Percentiles rank a stretch among this genome's conserved stretches.
Conservation (phyloP, 1,284 basidiomycete species). For the Ceratorhiza oryzae-sativae region DNA sequence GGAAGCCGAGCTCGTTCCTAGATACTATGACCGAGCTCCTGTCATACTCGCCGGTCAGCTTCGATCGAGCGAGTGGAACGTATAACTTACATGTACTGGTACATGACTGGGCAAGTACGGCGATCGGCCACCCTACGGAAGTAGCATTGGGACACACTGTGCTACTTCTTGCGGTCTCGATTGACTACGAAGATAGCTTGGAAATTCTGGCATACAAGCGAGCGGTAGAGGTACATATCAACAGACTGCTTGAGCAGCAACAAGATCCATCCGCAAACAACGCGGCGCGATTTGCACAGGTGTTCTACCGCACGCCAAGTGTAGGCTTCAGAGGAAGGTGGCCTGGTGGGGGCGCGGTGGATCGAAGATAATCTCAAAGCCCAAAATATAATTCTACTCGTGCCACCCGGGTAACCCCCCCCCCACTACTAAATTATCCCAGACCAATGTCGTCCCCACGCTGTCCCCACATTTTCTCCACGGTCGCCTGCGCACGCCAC, state of each 20-base stretch:
- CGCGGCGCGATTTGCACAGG: background rate
- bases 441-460: too few relatives aligned
- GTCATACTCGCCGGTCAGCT: conserved; percentile 4
- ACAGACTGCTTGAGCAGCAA: background rate
- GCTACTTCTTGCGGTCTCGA: background rate
- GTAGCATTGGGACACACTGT: background rate
- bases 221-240: background rate
- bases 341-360: too few relatives aligned
- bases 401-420: too few relatives aligned
- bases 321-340: too few relatives aligned
- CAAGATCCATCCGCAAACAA: background rate
- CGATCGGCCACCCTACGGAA: background rate
- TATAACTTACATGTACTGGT: background rate
- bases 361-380: too few relatives aligned
- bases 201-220: background rate
- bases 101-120: background rate
- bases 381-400: too few relatives aligned
- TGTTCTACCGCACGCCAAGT: background rate
- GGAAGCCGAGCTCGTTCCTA: background rate
- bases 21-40: background rate
- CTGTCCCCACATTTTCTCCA: too few relatives aligned
- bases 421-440: too few relatives aligned
- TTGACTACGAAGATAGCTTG: background rate
- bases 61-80: background rate
- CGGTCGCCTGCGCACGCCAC: too few relatives aligned